Evolutionary conservation across 176 grass and related monocot genomes (phyloP).

Genomic region (Stipa capillata): DNA sequence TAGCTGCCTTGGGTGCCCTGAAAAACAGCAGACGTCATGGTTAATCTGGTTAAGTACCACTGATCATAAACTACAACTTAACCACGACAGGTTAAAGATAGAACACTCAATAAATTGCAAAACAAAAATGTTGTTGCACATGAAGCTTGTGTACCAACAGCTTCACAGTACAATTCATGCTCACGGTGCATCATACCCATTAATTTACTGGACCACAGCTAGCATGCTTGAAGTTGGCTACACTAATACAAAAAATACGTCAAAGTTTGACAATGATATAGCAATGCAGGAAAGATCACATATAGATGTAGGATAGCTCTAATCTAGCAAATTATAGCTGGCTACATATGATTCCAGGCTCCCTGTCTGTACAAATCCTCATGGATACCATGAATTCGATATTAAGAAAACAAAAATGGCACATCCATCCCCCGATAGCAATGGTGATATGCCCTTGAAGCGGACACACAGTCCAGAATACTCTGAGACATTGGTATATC

Average conservation of each 20-base stretch:
- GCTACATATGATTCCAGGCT: not conserved
- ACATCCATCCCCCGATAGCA: too few species aligned
- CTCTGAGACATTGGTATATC: too few species aligned
- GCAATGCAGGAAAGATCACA: too few species aligned
- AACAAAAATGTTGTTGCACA: not conserved
- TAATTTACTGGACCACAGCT: too few species aligned
- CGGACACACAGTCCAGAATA: too few species aligned
- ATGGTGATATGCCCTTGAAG: too few species aligned
- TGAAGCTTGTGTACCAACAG: not conserved
- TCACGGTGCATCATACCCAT: too few species aligned
- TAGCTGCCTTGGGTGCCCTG: slow-evolving; percentile 96
- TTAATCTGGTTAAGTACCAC: not conserved
- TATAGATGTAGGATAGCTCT: not conserved
- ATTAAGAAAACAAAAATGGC: too few species aligned
- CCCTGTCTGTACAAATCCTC: not conserved
- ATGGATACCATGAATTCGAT: too few species aligned
- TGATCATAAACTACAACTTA: not conserved
- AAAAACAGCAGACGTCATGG: slow-evolving; percentile 12
- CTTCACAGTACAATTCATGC: not conserved
- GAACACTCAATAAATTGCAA: not conserved
- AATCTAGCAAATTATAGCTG: not conserved
- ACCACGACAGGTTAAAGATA: not conserved
- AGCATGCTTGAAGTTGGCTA: too few species aligned
- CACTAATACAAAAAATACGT: too few species aligned
- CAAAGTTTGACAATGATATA: too few species aligned